Conservation (phyloP, 2,329 filamentous ascomycete species). For the Thelonectria blattea region DNA sequence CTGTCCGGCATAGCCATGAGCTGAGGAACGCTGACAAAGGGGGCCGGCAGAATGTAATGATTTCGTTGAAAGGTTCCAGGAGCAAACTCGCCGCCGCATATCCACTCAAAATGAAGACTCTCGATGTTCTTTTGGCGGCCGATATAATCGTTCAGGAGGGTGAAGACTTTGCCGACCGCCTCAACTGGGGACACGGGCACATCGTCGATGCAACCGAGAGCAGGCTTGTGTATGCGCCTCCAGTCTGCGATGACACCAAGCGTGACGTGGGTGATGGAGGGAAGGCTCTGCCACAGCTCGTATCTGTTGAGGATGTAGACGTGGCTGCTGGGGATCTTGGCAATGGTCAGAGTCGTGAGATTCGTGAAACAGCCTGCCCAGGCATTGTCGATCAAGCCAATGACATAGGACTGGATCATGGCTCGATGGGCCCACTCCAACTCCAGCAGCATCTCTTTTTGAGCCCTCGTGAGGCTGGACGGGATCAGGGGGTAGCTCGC, state of each 20-base stretch:
- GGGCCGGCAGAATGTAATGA: slow-evolving; percentile 66
- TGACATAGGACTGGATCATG: slow-evolving; percentile 70
- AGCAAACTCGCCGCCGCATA: slow-evolving; percentile 71
- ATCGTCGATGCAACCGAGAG: slow-evolving; percentile 57
- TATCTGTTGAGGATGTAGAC: slow-evolving; percentile 59
- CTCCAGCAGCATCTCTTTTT: slow-evolving; percentile 72
- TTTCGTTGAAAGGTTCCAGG: slow-evolving; percentile 67
- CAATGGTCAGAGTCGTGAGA: slow-evolving; percentile 66
- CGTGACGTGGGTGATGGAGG: slow-evolving; percentile 59
- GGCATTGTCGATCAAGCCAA: slow-evolving; percentile 67
- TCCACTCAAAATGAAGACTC: slow-evolving; percentile 69
- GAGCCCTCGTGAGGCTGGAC: slow-evolving; percentile 62
- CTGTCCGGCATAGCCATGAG: slow-evolving; percentile 40
- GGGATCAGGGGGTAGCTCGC: slow-evolving; percentile 54
- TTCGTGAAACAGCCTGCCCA: slow-evolving; percentile 53
- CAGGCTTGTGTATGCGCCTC: slow-evolving; percentile 62
- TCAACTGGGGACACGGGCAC: slow-evolving; percentile 55
- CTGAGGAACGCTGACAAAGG: slow-evolving; percentile 49
- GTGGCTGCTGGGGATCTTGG: slow-evolving; percentile 68
- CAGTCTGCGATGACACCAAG: slow-evolving; percentile 71
- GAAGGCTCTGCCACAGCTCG: slow-evolving; percentile 68
- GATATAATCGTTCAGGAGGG: slow-evolving; percentile 58
- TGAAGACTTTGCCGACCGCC: slow-evolving; percentile 58
- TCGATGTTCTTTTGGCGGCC: slow-evolving; percentile 56
- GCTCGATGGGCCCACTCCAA: slow-evolving; percentile 72